Evolutionary conservation across 768 basidiomycete species (phyloP), one percentile per base, ranked within the genome.

Genomic region (Boletus tomentosulus): DNA sequence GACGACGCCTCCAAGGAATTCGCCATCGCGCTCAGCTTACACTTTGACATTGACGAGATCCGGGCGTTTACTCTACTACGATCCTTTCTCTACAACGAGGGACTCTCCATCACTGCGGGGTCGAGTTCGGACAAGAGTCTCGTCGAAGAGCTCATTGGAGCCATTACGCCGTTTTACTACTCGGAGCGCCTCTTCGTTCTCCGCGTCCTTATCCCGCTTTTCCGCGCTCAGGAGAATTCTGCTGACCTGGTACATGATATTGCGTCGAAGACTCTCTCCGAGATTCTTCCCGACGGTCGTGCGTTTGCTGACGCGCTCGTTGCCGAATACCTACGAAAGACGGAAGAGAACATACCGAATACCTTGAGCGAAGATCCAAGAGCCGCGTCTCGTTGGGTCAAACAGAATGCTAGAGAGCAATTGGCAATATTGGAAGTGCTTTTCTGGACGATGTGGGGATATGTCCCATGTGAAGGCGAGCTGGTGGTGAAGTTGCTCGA

Each of bases 361-460:
- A 65, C 69, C 11, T 68, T 77, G 22, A 67, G 59, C n/a, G 68
- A 70, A 3, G 78, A 88, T 58, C 85, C 84, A 16, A 78, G 76
- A 56, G 74, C 75, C 16, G 84, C 82, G 10, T 78, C 83, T n/a
- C 68, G 72, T 38, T 87, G 85, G 82, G 86, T 81, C 37, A 89
- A 87, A 71, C 86, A 92, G 68, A 86, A 82, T 62, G 64, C 79
- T 31, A 82, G 80, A 62, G 86, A 94, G 63, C 95, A 96, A 66
- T 73, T 92, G 39, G 83, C 85, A 11, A 65, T 93, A 41, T 73
- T 97, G 46, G 92, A 97, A 59, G 82, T 95, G 33, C 75, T 97
- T 43, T 98, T 97, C 70, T 91, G 90, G 83, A 79, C 84, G 5
- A 86, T 93, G 81, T 95, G 87, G 84, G 83, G 80, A 12, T 85